Evolutionary conservation across 768 basidiomycete species (phyloP).

Genomic region (Tylopilus intermedius): DNA sequence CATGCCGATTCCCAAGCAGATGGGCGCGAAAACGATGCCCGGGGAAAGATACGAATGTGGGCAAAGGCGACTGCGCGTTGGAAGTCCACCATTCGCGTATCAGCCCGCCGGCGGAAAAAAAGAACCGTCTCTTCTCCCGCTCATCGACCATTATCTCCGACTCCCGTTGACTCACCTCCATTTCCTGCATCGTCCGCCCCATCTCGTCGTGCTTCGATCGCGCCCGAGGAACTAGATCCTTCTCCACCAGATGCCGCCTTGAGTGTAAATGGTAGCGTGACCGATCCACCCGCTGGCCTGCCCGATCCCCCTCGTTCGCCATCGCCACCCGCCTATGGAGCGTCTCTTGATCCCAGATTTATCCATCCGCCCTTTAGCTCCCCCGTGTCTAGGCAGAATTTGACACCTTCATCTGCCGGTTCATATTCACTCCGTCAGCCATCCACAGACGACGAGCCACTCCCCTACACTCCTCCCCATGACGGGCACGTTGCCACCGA

Average conservation of each 20-base stretch:
- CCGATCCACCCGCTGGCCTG: conserved; percentile 2
- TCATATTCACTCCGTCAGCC: conserved; percentile 1
- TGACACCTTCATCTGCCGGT: conserved; percentile 11
- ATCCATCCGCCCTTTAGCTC: conserved; percentile 4
- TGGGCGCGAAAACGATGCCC: conserved; percentile 42
- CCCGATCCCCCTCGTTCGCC: conserved; percentile 20
- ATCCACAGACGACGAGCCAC: conserved; percentile 15
- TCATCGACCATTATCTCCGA: conserved; percentile 20
- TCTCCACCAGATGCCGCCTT: conserved; percentile 1
- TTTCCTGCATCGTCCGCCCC: conserved; percentile 8
- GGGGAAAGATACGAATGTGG: conserved; percentile 57
- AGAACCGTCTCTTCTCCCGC: conserved; percentile 2
- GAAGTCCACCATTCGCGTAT: conserved; percentile 57
- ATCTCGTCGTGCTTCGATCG: conserved; percentile 29
- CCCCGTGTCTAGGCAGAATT: conserved; percentile 3
- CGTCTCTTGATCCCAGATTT: conserved; percentile 20
- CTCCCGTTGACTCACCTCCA: conserved; percentile 11
- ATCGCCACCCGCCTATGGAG: conserved; percentile 45
- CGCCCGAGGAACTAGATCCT: conserved; percentile 5
- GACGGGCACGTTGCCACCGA: conserved; percentile 63
- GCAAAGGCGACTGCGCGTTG: conserved; percentile 62
- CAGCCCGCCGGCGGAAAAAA: conserved; percentile 53
- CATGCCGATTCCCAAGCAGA: conserved; percentile 29
- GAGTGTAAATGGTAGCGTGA: not conserved
- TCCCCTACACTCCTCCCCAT: conserved; percentile 29